Conservation (phyloP, 148 eudicot genomes). For the Polygonum maritimum region DNA sequence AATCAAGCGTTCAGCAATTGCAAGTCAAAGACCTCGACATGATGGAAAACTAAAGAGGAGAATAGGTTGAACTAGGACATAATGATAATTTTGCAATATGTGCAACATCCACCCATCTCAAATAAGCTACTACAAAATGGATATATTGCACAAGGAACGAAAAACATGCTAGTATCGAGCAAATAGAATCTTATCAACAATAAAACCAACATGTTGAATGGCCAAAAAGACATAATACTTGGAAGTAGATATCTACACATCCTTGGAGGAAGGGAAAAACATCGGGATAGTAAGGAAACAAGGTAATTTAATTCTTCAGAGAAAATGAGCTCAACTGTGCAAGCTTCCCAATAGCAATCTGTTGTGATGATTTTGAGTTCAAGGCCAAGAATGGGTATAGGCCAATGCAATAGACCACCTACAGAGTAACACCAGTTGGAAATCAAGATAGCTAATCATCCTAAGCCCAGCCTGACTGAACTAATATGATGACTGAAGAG, state of each 20-base stretch:
- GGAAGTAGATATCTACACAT: not conserved
- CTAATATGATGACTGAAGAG: not conserved
- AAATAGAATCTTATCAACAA: not conserved
- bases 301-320: not conserved
- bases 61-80: not conserved
- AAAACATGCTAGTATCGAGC: not conserved
- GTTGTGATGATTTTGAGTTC: constrained; percentile 48
- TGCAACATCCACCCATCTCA: not conserved
- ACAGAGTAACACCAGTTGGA: constrained; percentile 15
- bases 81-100: not conserved
- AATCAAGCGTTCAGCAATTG: not conserved
- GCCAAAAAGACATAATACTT: not conserved
- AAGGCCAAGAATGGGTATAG: constrained; percentile 80
- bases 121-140: not conserved
- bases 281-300: not conserved
- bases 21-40: not conserved
- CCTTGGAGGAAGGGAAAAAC: not conserved
- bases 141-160: not conserved
- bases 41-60: not conserved
- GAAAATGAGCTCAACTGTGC: constrained; percentile 37
- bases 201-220: not conserved
- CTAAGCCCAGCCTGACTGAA: not conserved
- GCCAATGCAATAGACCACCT: constrained; percentile 63
- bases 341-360: constrained; percentile 50
- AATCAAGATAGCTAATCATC: constrained; percentile 1